These are phyloP conservation scores for Passiflora organensis DNA, from an alignment of 345 rosid species.

Conservation along the genomic window DNA sequence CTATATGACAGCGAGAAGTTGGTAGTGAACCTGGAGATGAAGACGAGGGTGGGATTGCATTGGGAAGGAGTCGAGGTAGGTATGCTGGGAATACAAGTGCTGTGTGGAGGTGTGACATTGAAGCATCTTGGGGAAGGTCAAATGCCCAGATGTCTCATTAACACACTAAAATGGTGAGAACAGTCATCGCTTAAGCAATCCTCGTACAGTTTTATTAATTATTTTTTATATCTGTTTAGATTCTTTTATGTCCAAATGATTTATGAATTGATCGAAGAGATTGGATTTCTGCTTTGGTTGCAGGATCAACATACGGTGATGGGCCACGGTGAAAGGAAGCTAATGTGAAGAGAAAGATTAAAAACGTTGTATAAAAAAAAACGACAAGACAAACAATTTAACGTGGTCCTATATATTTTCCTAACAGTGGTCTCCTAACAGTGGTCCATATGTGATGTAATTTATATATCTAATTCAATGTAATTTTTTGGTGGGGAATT, in stretches of 20 bases:
- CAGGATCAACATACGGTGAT: conserved; percentile 22
- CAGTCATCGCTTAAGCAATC: too few relatives aligned
- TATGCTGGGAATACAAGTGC: conserved; percentile 41
- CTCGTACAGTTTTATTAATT: not conserved
- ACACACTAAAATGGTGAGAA: conserved; percentile 61
- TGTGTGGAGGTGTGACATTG: conserved; percentile 49
- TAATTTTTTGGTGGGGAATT: too few relatives aligned
- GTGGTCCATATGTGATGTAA: too few relatives aligned
- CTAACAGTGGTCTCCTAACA: too few relatives aligned
- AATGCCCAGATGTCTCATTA: conserved; percentile 60
- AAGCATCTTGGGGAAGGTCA: conserved; percentile 36
- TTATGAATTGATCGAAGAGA: not conserved
- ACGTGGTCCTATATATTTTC: too few relatives aligned
- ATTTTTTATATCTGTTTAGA: too few relatives aligned
- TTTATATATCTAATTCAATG: too few relatives aligned
- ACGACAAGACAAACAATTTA: too few relatives aligned
- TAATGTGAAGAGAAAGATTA: not conserved
- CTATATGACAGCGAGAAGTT: conserved; percentile 33
- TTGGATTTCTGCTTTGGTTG: conserved; percentile 10
- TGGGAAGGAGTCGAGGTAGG: conserved; percentile 40
- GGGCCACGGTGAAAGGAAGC: not conserved
- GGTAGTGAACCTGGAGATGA: conserved; percentile 45
- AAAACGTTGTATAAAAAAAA: too few relatives aligned
- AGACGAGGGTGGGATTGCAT: conserved; percentile 49
- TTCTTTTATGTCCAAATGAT: not conserved